Base-by-base conservation (phyloP, 2,329 filamentous ascomycete genomes). In the Incumbomyces delicatus region DNA sequence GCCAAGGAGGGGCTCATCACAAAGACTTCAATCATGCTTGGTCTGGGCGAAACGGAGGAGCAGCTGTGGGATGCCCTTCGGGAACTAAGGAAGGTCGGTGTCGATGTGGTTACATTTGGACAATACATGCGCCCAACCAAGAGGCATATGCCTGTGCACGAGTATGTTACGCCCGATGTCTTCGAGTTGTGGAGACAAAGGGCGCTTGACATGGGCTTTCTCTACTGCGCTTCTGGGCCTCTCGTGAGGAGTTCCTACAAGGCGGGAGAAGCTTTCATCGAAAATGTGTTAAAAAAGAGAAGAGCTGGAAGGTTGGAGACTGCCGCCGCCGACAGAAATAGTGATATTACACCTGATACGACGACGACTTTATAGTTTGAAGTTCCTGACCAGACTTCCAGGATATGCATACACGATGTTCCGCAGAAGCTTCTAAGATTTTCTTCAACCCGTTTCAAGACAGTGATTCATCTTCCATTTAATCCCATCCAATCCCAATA, bases 121-220 rank as follows among this genome's bases (percentile, higher is more conserved):
- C 92, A 98, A 72, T 98, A 98, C 72, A 98, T 98, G 92, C 86
- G 90, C 10, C 92, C 92, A 1, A 98, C 92, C 3, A 98, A 96
- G 74, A 80, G 90, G 37, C 92, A 98, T 66, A 90, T 98, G 79
- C 83, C 94, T 66, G 92, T 98, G 29, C 85, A 94, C 61, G 87
- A 90, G 65, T 98, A 98, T 64, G 78, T 98, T 39, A 90, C 88
- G 0, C 92, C 92, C 1, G 86, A 85, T 51, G 81, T 83, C 52
- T 98, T 98, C 62, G 90, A 96, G 61, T 71, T 85, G 60, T 98
- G 92, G 92, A 79, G 85, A 50, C 79, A 87, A 69, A 80, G 88
- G 43, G 90, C 92, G 33, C 74, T 96, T 38, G 88, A 95, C 52
- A 80, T 96, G 81, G 92, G 92, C 40, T 98, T 98, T 75, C 68